Percentiles rank a stretch among this genome's conserved stretches.
These are phyloP conservation scores for Cystobasidium ongulense DNA, from an alignment of 768 basidiomycete genomes.

Conservation along the genomic window DNA sequence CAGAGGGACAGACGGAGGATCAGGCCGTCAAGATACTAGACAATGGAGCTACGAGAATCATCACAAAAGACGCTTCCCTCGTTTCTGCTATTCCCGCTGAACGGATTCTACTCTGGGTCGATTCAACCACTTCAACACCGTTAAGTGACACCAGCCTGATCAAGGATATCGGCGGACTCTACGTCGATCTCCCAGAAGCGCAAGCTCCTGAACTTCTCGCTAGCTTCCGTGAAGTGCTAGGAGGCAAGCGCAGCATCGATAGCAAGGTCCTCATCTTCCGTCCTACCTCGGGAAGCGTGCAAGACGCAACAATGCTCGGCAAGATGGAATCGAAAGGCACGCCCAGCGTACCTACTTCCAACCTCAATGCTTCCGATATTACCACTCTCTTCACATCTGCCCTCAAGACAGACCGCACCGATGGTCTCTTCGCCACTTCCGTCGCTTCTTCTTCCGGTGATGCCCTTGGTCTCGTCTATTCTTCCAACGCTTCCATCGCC, in stretches of 20 bases:
- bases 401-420: conserved; percentile 72
- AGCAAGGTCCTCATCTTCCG: conserved; percentile 48
- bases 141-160: conserved; percentile 59
- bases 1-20: conserved; percentile 51
- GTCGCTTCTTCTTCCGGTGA: conserved; percentile 56
- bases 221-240: conserved; percentile 64
- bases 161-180: conserved; percentile 57
- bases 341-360: conserved; percentile 45
- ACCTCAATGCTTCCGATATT: conserved; percentile 59
- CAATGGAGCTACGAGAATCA: conserved; percentile 67
- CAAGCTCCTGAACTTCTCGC: conserved; percentile 56
- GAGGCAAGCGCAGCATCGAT: conserved; percentile 46
- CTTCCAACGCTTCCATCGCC: conserved; percentile 71
- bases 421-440: conserved; percentile 87
- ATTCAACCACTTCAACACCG: conserved; percentile 63
- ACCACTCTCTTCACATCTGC: conserved; percentile 78
- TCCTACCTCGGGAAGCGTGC: conserved; percentile 33
- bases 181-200: conserved; percentile 68
- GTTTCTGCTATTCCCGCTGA: conserved; percentile 64
- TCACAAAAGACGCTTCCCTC: conserved; percentile 55
- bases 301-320: conserved; percentile 38
- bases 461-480: conserved; percentile 84
- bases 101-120: conserved; percentile 67
- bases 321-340: conserved; percentile 30
- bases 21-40: conserved; percentile 62